phyloP scores from a whole-genome alignment of 768 basidiomycete species.

The Lactifluus piperatus region DNA sequence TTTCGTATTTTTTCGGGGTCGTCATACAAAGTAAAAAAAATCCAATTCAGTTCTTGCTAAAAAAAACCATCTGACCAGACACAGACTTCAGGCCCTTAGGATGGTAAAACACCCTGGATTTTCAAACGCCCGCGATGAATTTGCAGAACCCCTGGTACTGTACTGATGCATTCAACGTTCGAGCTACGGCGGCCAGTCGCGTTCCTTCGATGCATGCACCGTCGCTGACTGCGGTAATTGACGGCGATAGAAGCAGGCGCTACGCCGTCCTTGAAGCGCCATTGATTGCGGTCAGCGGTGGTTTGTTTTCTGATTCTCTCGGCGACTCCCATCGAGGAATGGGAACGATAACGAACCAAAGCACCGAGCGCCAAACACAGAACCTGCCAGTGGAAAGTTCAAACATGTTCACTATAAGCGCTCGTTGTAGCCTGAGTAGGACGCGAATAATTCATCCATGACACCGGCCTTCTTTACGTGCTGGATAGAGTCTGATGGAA shows the following conservation, averaged over 20 bases:
- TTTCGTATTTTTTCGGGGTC: too few relatives aligned
- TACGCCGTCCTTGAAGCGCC: background rate
- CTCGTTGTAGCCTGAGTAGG: background rate
- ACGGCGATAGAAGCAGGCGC: background rate
- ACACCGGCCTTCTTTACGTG: background rate
- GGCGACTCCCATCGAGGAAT: background rate
- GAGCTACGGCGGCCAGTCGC: background rate
- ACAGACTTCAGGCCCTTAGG: too few relatives aligned
- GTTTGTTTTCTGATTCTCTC: background rate
- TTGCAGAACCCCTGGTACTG: too few relatives aligned
- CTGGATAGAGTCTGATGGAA: background rate
- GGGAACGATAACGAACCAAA: background rate
- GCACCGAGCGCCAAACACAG: background rate
- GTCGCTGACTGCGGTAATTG: background rate
- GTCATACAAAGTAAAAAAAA: too few relatives aligned
- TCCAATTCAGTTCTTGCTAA: too few relatives aligned
- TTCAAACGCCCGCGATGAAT: too few relatives aligned
- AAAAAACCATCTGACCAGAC: too few relatives aligned
- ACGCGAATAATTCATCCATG: background rate
- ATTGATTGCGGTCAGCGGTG: background rate
- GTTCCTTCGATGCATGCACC: too few relatives aligned
- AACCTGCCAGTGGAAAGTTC: background rate
- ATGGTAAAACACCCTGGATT: too few relatives aligned
- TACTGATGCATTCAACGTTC: too few relatives aligned
- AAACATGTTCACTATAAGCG: background rate